Evolutionary conservation across 1,284 basidiomycete species (phyloP), one percentile per base, ranked within the genome.

Genomic region (Marasmius fiardii): DNA sequence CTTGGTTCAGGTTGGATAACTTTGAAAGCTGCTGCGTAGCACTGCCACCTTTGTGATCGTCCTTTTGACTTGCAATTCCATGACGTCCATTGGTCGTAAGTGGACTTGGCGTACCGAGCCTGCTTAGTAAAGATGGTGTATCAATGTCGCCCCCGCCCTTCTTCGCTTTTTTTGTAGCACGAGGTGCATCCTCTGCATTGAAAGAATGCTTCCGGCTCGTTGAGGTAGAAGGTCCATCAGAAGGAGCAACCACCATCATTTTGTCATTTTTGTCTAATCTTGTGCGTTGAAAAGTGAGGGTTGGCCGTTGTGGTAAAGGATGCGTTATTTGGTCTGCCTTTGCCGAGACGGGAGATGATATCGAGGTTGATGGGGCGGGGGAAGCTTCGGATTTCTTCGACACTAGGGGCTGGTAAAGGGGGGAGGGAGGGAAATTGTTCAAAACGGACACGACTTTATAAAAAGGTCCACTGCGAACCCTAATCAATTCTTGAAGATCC

Each of bases 401-500:
- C 54, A 64, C 59, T 60, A 85, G 66, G 53, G 74, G 73, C 83
- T 86, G 76, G 69, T 73, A 69, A 37, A 80, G 80, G 76, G 69
- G 73, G 70, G 26, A 80, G 80, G 76, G 56, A 71, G 74, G 68
- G 70, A 52, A 62, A 23, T 66, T 67, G 62, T 75, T 79, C 73
- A 72, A 75, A 70, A 64, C 75, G 67, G 73, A 71, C 69, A 64
- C 64, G 55, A 71, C 66, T 63, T 71, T 67, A 67, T 73, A 58
- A 66, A 74, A 72, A 66, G 69, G 77, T 70, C 76, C 76, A 74
- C 67, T 78, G 81, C 85, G 80, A 84, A 87, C 85, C 83, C 79
- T 85, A 58, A 82, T 81, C 55, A 83, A 74, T 61, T 70, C 73
- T 71, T 77, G 74, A 52, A 82, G 70, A 59, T 78, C 76, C 63